Percentiles rank a stretch among this genome's conserved stretches.
Evolutionary conservation across 768 basidiomycete genomes (phyloP).

Genomic region (Tylopilus rubrobrunneus): DNA sequence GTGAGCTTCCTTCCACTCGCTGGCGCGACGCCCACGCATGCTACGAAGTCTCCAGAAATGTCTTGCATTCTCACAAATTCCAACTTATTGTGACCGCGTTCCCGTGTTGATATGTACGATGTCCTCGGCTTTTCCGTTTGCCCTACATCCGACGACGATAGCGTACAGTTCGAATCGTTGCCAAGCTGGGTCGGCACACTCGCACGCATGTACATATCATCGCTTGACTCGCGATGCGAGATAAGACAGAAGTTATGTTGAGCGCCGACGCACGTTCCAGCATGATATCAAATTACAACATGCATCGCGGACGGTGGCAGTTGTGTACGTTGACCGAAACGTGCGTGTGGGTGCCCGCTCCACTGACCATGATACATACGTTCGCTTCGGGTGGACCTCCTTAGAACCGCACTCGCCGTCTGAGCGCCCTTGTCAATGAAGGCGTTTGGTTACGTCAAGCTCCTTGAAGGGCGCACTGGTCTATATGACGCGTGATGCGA

Average conservation of each 20-base stretch:
- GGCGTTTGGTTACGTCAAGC: not conserved
- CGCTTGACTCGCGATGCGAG: not conserved
- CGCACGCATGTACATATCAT: no score
- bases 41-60: no score
- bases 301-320: not conserved
- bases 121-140: no score
- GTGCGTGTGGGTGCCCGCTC: not conserved
- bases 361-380: not conserved
- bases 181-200: not conserved
- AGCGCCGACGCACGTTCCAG: not conserved
- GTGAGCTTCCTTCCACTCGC: not conserved
- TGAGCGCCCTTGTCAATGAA: not conserved
- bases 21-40: not conserved
- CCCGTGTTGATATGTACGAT: no score
- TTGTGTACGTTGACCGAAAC: not conserved
- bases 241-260: not conserved
- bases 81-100: not conserved
- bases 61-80: not conserved
- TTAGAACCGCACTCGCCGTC: not conserved
- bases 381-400: not conserved
- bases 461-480: not conserved
- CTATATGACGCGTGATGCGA: not conserved
- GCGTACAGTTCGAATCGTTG: not conserved
- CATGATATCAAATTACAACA: not conserved
- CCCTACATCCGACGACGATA: not conserved